Percentiles rank a stretch among this genome's conserved stretches.
Evolutionary conservation across 257 asterid genomes (phyloP).

Genomic region (Solanum peruvianum): DNA sequence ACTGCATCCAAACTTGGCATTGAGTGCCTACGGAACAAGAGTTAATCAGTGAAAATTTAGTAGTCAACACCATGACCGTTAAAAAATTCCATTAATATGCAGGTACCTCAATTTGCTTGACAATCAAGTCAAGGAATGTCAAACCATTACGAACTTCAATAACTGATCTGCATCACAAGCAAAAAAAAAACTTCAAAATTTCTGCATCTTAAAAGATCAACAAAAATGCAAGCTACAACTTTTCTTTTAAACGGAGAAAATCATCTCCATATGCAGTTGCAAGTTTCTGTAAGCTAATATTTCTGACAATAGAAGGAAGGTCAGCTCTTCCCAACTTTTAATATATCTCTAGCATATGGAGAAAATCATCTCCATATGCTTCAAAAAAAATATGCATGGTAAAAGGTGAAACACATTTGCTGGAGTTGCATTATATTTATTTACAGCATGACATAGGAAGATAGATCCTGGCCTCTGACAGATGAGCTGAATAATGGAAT

Average conservation of each 20-base stretch:
- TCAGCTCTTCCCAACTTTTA: background rate
- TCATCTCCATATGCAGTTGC: background rate
- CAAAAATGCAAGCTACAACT: background rate
- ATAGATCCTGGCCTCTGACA: background rate
- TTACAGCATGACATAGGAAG: background rate
- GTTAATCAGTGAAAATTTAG: background rate
- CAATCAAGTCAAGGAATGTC: constrained; percentile 96
- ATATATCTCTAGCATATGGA: background rate
- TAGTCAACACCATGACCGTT: background rate
- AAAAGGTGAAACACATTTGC: background rate
- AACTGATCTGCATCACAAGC: constrained; percentile 56
- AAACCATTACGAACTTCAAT: constrained; percentile 96
- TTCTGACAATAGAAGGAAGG: background rate
- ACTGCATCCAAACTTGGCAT: constrained; percentile 73
- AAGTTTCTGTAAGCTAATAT: background rate
- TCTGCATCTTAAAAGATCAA: background rate
- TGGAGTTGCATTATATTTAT: background rate
- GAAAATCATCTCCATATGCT: background rate
- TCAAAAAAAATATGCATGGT: background rate
- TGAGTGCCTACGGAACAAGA: constrained; percentile 53
- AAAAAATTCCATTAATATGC: background rate
- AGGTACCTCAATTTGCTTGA: constrained; percentile 91
- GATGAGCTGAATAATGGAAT: background rate
- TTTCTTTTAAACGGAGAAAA: background rate
- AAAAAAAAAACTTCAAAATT: background rate